phyloP scores from a whole-genome alignment of 2,329 filamentous ascomycete genomes.

The Colletotrichum sublineola region DNA sequence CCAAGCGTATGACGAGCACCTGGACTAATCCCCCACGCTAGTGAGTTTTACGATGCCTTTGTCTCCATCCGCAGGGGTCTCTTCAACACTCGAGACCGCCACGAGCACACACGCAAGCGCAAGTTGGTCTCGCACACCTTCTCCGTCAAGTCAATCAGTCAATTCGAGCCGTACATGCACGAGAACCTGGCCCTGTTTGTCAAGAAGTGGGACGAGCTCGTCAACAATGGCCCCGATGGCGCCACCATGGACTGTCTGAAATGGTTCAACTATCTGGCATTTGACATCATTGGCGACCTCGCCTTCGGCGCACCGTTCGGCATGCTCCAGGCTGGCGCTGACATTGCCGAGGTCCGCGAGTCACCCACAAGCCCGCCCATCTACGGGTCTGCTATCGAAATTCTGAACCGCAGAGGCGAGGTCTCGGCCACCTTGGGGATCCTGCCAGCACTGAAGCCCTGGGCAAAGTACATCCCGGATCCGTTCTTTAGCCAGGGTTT shows the following conservation, averaged over 20 bases:
- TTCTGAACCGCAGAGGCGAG: conserved; percentile 88
- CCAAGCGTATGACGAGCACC: neutral
- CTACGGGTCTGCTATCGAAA: conserved; percentile 85
- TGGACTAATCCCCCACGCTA: conserved; percentile 49
- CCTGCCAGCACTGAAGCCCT: conserved; percentile 81
- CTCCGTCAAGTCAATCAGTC: conserved; percentile 81
- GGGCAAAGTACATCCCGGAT: conserved; percentile 83
- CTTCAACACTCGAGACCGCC: conserved; percentile 89
- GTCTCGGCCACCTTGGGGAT: conserved; percentile 85
- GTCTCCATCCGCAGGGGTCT: conserved; percentile 87
- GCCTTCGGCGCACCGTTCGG: conserved; percentile 44
- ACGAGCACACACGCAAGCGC: conserved; percentile 88
- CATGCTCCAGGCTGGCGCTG: conserved; percentile 41
- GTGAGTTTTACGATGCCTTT: conserved; percentile 91
- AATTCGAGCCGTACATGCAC: conserved; percentile 93
- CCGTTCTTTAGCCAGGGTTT: conserved; percentile 84
- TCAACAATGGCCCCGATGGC: conserved; percentile 47
- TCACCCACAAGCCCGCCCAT: conserved; percentile 72
- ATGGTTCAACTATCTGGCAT: conserved; percentile 40
- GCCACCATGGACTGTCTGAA: conserved; percentile 75
- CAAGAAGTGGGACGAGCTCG: conserved; percentile 76
- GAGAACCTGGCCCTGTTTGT: conserved; percentile 82
- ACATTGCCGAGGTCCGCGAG: conserved; percentile 46
- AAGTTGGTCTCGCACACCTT: conserved; percentile 92
- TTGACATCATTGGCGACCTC: conserved; percentile 45